Base-by-base conservation (phyloP, 2,329 filamentous ascomycete species). In the Helicocarpus griseus region DNA sequence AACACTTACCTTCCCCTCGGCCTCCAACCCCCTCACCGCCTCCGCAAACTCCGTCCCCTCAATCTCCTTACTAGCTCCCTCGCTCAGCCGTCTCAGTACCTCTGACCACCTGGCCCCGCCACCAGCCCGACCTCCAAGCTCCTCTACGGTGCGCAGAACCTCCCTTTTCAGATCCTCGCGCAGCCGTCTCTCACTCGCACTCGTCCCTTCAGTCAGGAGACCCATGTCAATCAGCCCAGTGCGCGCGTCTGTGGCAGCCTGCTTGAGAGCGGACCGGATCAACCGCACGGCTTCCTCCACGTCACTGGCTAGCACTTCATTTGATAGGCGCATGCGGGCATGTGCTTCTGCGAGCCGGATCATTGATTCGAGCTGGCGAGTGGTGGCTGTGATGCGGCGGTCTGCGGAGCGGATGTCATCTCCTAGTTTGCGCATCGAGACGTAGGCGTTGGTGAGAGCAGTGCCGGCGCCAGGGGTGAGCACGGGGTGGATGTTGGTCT, bases 151-250 rank as follows among this genome's bases (percentile, higher is more conserved):
- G 31, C 73, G 74, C 31, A 95, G 66, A 0, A 95, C 76, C 0
- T 86, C 89, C 52, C 79, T 81, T 76, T 94, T 95, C 62, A 98
- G 73, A 66, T 96, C 90, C 36, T 86, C 83, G 65, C 84, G 86
- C 57, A 88, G 77, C 65, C 87, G 83, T 48, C 93, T 78, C 67
- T 97, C 93, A n/a, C 83, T 83, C 0, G 89, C 83, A 60, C 86
- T 89, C 2, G 88, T 94, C n/a, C 93, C 93, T 65, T 97, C 93
- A 0, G 90, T 96, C 56, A 98, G 76, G 46, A 98, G 75, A 51
- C 87, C 86, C 93, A 98, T 97, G 66, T 98, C 93, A 63, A 98
- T 97, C 52, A 95, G 78, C 51, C 93, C 93, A 0, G 85, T 88
- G 60, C 95, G 79, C 0, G 88, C 75, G 66, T 98, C 94, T 0